A percentile compares a stretch with the other conserved stretches of the same genome.
These are phyloP conservation scores for Lantana camara DNA, from an alignment of 257 asterid species.

Conservation along the genomic window DNA sequence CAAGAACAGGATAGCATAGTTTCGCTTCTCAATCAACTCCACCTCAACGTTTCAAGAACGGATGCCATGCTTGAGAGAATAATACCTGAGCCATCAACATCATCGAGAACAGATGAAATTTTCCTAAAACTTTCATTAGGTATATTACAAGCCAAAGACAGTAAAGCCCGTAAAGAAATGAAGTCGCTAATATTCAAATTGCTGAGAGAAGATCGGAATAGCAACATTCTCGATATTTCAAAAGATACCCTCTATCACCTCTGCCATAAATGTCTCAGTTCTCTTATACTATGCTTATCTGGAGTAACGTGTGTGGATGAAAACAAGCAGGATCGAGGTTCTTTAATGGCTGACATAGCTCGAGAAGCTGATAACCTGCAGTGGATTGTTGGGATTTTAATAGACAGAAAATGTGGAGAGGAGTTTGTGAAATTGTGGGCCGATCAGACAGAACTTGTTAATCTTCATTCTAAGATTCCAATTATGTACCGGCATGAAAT, in stretches of 20 bases:
- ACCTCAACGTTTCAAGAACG: slow-evolving; percentile 43
- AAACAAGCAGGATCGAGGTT: slow-evolving; percentile 62
- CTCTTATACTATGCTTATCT: slow-evolving; percentile 67
- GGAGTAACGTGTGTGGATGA: slow-evolving; percentile 71
- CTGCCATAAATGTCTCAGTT: slow-evolving; percentile 79
- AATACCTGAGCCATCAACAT: slow-evolving; percentile 58
- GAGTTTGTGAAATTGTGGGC: slow-evolving; percentile 90
- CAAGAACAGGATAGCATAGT: slow-evolving; percentile 75
- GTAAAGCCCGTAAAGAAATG: slow-evolving; percentile 79
- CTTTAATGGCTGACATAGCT: slow-evolving; percentile 73
- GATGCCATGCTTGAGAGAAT: slow-evolving; percentile 74
- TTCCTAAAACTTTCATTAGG: slow-evolving; percentile 64
- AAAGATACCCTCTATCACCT: slow-evolving; percentile 66
- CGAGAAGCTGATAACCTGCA: slow-evolving; percentile 90
- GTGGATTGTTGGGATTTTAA: slow-evolving; percentile 78
- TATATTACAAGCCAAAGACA: slow-evolving; percentile 77
- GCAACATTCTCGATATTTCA: slow-evolving; percentile 49
- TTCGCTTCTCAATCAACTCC: slow-evolving; percentile 60
- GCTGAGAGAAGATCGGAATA: slow-evolving; percentile 51
- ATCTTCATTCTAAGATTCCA: slow-evolving; percentile 85
- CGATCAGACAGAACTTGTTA: slow-evolving; percentile 79
- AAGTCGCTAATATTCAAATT: slow-evolving; percentile 58
- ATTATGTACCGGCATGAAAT: slow-evolving; percentile 78
- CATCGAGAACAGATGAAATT: slow-evolving; percentile 66
- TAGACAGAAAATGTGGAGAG: slow-evolving; percentile 69